A percentile compares a stretch with the other conserved stretches of the same genome.
Evolutionary conservation across 2,329 filamentous ascomycete genomes (phyloP).

Genomic region (Lecanosticta acicola): DNA sequence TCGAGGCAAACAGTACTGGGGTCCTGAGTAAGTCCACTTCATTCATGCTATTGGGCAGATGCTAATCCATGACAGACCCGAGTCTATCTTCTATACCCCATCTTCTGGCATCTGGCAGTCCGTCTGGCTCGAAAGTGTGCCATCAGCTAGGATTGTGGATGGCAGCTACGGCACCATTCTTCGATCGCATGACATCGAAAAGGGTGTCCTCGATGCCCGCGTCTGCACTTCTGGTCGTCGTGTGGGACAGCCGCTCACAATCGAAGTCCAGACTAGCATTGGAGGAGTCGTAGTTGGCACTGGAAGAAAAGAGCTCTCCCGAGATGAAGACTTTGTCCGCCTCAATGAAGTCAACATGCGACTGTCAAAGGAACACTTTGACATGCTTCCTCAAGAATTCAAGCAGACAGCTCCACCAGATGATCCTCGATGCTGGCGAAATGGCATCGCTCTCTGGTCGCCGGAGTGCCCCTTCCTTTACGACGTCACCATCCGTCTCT

Average conservation of each 20-base stretch:
- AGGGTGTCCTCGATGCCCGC: conserved; percentile 47
- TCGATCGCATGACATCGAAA: conserved; percentile 49
- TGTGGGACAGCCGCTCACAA: conserved; percentile 42
- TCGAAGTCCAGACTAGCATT: conserved; percentile 52
- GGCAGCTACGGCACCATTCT: conserved; percentile 55
- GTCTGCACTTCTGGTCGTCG: conserved; percentile 48
- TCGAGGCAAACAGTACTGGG: conserved; percentile 63
- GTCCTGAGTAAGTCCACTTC: conserved; percentile 28
- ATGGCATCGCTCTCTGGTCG: conserved; percentile 58
- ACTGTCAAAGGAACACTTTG: conserved; percentile 40
- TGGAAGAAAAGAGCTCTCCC: conserved; percentile 41
- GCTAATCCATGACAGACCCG: conserved; percentile 34
- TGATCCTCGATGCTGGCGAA: conserved; percentile 43
- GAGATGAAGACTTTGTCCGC: conserved; percentile 46
- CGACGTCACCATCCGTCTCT: conserved; percentile 50
- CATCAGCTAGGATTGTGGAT: conserved; percentile 48
- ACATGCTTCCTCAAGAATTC: conserved; percentile 37
- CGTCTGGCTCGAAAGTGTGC: conserved; percentile 62
- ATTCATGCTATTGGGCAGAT: neutral
- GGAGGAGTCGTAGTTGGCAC: conserved; percentile 45
- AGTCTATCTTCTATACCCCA: conserved; percentile 65
- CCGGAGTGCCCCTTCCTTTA: conserved; percentile 55
- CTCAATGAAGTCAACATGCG: conserved; percentile 46
- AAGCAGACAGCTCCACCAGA: conserved; percentile 33
- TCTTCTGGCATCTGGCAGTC: conserved; percentile 71